phyloP scores from a whole-genome alignment of 805 yeast genomes.

The Ogataea salicorniae region DNA sequence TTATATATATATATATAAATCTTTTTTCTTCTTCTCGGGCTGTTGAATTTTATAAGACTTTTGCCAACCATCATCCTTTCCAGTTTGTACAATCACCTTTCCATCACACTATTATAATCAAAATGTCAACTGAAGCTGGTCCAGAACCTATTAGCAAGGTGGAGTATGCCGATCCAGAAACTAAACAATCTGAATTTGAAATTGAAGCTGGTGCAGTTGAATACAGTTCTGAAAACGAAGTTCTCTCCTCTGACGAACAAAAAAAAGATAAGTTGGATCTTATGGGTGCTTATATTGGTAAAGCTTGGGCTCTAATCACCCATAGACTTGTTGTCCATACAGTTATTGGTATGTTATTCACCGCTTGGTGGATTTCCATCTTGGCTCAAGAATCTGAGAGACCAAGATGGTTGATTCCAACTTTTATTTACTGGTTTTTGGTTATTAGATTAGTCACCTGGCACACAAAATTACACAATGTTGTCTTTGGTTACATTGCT shows the following conservation, averaged over 20 bases:
- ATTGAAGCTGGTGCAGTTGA: background rate
- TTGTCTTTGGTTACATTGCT: slow-evolving; percentile 15
- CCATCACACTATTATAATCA: background rate
- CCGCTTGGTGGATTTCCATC: slow-evolving; percentile 41
- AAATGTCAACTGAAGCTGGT: background rate
- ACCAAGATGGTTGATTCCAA: slow-evolving; percentile 43
- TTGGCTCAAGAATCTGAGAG: slow-evolving; percentile 37
- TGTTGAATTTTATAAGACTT: no score
- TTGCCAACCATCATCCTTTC: no score
- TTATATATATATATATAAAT: no score
- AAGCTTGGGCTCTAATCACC: background rate
- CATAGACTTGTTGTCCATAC: slow-evolving; percentile 3
- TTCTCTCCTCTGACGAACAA: background rate
- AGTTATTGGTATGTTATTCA: slow-evolving; percentile 10
- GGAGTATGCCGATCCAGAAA: background rate
- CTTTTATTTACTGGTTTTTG: slow-evolving; percentile 36
- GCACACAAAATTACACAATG: slow-evolving; percentile 29
- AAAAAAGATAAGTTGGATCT: background rate
- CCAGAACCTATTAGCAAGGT: background rate
- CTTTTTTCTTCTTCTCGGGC: background rate
- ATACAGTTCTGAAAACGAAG: background rate
- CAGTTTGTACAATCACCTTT: no score
- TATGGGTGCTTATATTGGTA: background rate
- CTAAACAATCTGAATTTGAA: slow-evolving; percentile 1
- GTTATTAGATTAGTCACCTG: slow-evolving; percentile 40